Percentiles rank a stretch among this genome's conserved stretches.
Evolutionary conservation across 1,139 yeast genomes (phyloP).

Genomic region (Taiozyma sp.): DNA sequence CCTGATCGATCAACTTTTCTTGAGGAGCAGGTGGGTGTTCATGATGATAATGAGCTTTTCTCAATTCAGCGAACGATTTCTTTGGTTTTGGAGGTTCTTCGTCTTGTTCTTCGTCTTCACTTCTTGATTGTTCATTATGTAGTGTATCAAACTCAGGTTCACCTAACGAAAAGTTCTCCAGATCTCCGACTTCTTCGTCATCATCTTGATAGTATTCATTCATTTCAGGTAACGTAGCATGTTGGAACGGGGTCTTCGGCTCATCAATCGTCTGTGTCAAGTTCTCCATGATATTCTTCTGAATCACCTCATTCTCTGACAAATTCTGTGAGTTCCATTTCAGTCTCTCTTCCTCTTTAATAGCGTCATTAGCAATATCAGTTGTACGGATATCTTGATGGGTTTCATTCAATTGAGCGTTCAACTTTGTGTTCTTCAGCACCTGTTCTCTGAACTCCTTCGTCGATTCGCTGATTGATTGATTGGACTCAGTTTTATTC

Average conservation of each 20-base stretch:
- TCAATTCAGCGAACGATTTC: conserved; percentile 59
- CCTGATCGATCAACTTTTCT: conserved; percentile 8
- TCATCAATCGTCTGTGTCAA: conserved; percentile 65
- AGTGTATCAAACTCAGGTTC: conserved; percentile 38
- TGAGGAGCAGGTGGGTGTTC: conserved; percentile 46
- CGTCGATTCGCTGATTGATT: conserved; percentile 33
- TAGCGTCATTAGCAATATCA: conserved; percentile 3
- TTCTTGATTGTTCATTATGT: conserved; percentile 18
- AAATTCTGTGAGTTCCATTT: conserved; percentile 72
- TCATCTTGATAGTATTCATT: conserved; percentile 83
- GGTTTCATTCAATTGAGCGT: conserved; percentile 28
- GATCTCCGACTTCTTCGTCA: conserved; percentile 43
- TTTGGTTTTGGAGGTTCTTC: conserved; percentile 6
- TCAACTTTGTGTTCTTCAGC: conserved; percentile 41
- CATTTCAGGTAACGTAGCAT: conserved; percentile 79
- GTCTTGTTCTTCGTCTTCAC: conserved; percentile 31
- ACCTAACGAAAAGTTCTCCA: conserved; percentile 48
- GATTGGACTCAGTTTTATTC: conserved; percentile 28
- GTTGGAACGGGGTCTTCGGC: conserved; percentile 96
- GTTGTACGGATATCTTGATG: background rate
- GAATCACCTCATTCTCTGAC: conserved; percentile 47
- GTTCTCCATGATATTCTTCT: conserved; percentile 34
- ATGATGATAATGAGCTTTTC: conserved; percentile 74
- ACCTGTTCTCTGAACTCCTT: conserved; percentile 41
- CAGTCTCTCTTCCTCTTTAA: conserved; percentile 34